Base-by-base conservation (phyloP, 495 filamentous ascomycete species). In the Cudoniella acicularis region DNA sequence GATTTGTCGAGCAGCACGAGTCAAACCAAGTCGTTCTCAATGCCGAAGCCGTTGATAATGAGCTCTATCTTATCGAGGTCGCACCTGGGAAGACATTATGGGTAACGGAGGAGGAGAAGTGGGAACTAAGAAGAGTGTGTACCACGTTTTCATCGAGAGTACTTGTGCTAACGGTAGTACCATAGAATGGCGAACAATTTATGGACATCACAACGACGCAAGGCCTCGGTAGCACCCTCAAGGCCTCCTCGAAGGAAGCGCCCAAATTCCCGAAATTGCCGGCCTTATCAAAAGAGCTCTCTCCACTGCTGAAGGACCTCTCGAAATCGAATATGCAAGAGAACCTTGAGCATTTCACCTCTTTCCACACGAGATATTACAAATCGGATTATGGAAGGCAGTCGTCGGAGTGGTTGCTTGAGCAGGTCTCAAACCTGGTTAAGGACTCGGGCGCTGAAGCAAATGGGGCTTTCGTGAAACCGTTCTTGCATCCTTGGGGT, bases 101-200 rank as follows among this genome's bases (percentile, higher is more conserved):
- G 88, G 86, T 96, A 22, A 93, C 89, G 0, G 93, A 98, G 64
- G 91, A 96, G 25, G 85, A 96, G 75, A 98, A 98, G 74, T 96
- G 95, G 89, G 83, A 82, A 62, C 76, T 98, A 59, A 86, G 89
- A 70, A 77, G 92, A 63, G 91, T 96, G 82, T 56, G 85, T 73
- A 22, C 59, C 54, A 45, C 55, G 47, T 10, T 11, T n/a, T n/a
- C 6, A 24, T 46, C 46, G 2, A 25, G 25, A 36, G 10, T 23
- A 17, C 36, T 22, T 21, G 16, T 56, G 49, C 27, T 61, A 27
- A 55, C 48, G 16, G 2, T 52, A 13, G 22, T 16, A 40, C 20
- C 17, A 64, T 60, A 96, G 93, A 77, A 88, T 64, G 90, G 91
- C 50, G 76, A 85, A 46, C 91, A 87, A 63, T 98, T 98, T 77